phyloP scores from a whole-genome alignment of 2,329 filamentous ascomycete species.

The Penicillium sp. region DNA sequence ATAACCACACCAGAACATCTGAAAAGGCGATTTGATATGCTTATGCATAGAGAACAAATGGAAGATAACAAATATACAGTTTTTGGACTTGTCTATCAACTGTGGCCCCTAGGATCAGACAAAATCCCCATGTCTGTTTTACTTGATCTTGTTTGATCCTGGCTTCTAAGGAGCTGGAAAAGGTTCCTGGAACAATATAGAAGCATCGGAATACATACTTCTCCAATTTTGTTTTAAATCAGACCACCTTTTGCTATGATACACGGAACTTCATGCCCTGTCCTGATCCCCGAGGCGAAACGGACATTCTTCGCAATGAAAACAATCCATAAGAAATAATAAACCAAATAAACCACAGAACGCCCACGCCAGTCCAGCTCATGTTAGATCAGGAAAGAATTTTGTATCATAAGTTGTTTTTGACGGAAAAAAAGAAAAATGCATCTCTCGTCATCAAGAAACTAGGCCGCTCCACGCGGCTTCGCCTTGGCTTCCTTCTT shows the following conservation, averaged over 20 bases:
- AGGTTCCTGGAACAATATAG: not conserved
- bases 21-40: not conserved
- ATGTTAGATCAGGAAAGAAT: constrained; percentile 9
- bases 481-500: constrained; percentile 90
- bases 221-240: not conserved
- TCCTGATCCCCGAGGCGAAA: not conserved
- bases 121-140: not conserved
- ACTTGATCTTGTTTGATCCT: constrained; percentile 12
- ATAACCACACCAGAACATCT: not conserved
- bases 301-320: constrained; percentile 1
- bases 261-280: constrained; percentile 12
- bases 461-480: constrained; percentile 63
- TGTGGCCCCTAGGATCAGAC: constrained; percentile 14
- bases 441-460: not conserved
- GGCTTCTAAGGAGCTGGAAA: not conserved
- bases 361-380: constrained; percentile 16
- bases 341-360: constrained; percentile 7
- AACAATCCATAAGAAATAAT: constrained; percentile 4
- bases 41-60: not conserved
- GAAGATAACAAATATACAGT: not conserved
- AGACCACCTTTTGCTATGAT: constrained; percentile 9
- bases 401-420: constrained; percentile 2
- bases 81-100: not conserved
- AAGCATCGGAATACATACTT: not conserved
- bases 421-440: not conserved